phyloP scores from a whole-genome alignment of 192 early-diverging fungal species.

The Coemansia sp. region DNA sequence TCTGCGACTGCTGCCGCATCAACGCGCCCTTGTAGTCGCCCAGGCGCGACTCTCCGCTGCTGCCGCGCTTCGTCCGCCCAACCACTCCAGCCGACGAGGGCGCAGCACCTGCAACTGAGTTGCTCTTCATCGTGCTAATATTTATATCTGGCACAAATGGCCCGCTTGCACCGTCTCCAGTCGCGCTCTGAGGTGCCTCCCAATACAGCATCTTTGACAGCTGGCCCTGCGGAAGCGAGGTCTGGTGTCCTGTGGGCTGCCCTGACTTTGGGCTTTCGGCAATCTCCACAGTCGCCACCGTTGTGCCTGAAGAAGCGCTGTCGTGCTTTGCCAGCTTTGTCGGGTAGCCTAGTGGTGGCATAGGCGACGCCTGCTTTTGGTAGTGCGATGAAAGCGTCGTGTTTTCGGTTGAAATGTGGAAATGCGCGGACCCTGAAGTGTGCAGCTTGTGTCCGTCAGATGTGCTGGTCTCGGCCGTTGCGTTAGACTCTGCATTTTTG shows the following conservation, averaged over 20 bases:
- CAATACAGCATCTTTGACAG: slow-evolving; percentile 39
- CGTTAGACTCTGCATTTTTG: background rate
- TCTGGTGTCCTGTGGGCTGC: slow-evolving; percentile 7
- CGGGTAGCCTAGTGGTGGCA: slow-evolving; percentile 1
- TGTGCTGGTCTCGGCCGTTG: background rate
- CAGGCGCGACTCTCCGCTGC: slow-evolving; percentile 37
- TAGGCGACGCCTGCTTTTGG: background rate
- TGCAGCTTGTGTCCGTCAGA: background rate
- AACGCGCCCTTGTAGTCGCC: slow-evolving; percentile 37
- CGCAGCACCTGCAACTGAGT: background rate
- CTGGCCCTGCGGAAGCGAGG: slow-evolving; percentile 25
- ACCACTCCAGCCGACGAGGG: background rate
- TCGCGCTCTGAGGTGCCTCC: slow-evolving; percentile 11
- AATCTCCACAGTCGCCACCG: slow-evolving; percentile 30
- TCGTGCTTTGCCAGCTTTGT: slow-evolving; percentile 21
- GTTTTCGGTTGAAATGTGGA: slow-evolving; percentile 32
- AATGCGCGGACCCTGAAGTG: slow-evolving; percentile 17
- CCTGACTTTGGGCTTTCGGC: slow-evolving; percentile 19
- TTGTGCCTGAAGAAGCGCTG: slow-evolving; percentile 27
- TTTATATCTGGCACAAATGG: slow-evolving; percentile 5
- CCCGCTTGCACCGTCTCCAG: slow-evolving; percentile 8
- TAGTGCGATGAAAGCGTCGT: slow-evolving; percentile 19
- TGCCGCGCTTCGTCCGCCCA: slow-evolving; percentile 29
- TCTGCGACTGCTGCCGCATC: slow-evolving; percentile 19
- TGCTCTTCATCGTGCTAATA: background rate